Conservation (phyloP, 345 rosid species). For the Lepidium didymum region DNA sequence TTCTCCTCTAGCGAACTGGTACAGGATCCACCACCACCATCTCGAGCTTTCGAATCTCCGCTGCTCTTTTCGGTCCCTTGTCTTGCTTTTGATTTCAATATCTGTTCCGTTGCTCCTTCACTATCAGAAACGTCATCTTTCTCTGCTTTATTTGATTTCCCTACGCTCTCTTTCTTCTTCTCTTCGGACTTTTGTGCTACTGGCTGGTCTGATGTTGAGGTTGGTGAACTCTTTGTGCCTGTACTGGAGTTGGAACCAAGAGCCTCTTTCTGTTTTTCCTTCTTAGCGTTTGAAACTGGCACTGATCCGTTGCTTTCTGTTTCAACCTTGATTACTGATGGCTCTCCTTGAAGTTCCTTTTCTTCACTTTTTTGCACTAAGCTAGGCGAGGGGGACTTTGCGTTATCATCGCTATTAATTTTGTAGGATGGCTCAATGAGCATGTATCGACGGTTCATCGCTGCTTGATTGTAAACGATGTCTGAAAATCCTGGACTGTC, state of each 20-base stretch:
- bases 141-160: conserved; percentile 20
- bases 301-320: conserved; percentile 27
- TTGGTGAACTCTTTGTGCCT: not conserved
- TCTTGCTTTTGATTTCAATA: conserved; percentile 14
- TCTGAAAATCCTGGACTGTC: conserved; percentile 67
- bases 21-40: conserved; percentile 23
- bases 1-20: conserved; percentile 59
- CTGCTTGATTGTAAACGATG: conserved; percentile 41
- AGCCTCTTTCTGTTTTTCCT: conserved; percentile 25
- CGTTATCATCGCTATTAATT: conserved; percentile 51
- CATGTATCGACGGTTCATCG: conserved; percentile 48
- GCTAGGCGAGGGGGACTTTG: conserved; percentile 41
- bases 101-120: conserved; percentile 3
- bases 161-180: conserved; percentile 21
- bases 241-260: conserved; percentile 22
- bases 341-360: conserved; percentile 42
- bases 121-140: conserved; percentile 19
- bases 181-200: conserved; percentile 23
- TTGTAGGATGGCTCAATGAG: conserved; percentile 76
- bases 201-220: not conserved
- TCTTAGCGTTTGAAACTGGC: conserved; percentile 25
- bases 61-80: conserved; percentile 14
- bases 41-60: conserved; percentile 10
- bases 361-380: conserved; percentile 37
- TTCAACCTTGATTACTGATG: conserved; percentile 18